phyloP scores from a whole-genome alignment of 2,329 filamentous ascomycete genomes.

The Ceratocystiopsis sp. region DNA sequence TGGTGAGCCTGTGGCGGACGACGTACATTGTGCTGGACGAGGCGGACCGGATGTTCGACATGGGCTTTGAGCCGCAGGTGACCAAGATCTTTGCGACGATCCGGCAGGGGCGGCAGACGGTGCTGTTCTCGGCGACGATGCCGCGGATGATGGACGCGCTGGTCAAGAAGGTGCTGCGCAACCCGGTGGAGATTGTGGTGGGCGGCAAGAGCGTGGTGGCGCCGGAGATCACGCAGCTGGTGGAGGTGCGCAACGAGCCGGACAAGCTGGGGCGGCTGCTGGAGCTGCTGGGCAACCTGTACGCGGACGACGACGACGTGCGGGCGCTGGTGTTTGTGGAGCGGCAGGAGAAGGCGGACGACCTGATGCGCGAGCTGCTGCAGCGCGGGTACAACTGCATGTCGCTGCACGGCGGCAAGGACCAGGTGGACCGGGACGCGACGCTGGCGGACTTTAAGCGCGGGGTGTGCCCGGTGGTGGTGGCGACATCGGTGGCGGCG shows the following conservation, averaged over 20 bases:
- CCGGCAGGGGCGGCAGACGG: conserved; percentile 80
- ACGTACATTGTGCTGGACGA: conserved; percentile 94
- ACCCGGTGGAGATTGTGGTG: conserved; percentile 80
- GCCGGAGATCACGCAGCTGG: conserved; percentile 83
- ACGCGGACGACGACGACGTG: conserved; percentile 75
- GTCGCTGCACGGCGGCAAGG: conserved; percentile 87
- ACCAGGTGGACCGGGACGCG: conserved; percentile 83
- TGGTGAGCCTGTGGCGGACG: conserved; percentile 76
- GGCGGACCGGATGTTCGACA: conserved; percentile 98
- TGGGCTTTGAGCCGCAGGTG: conserved; percentile 97
- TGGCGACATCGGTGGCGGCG: conserved; percentile 90
- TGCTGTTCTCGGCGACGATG: conserved; percentile 93
- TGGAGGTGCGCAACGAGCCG: conserved; percentile 70
- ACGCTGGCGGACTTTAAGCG: conserved; percentile 89
- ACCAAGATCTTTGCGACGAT: conserved; percentile 92
- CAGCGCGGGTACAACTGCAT: conserved; percentile 78
- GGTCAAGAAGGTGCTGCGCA: conserved; percentile 72
- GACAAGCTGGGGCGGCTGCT: conserved; percentile 73
- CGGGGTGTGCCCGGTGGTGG: conserved; percentile 73
- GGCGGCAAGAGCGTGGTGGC: conserved; percentile 77
- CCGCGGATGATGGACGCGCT: conserved; percentile 82
- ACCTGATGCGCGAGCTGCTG: conserved; percentile 59
- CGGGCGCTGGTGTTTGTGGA: conserved; percentile 85
- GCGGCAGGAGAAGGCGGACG: conserved; percentile 77
- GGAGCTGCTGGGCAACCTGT: conserved; percentile 73